phyloP scores from a whole-genome alignment of 2,329 filamentous ascomycete species.

The Xylariaceae sp. region DNA sequence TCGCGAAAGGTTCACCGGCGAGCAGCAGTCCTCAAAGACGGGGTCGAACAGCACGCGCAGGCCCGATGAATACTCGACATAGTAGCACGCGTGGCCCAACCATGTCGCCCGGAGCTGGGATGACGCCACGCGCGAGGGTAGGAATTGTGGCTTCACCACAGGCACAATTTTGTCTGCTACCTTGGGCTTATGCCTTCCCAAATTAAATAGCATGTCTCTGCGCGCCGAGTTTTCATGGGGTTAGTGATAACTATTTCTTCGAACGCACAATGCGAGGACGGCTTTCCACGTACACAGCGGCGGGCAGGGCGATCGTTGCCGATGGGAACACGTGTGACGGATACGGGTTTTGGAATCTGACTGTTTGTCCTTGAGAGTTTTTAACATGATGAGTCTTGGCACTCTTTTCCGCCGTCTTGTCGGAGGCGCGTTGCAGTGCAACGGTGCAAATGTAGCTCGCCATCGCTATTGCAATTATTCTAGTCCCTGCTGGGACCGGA shows the following conservation, averaged over 20 bases:
- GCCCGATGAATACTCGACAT: constrained; percentile 81
- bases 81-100: constrained; percentile 93
- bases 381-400: constrained; percentile 47
- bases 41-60: constrained; percentile 89
- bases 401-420: constrained; percentile 40
- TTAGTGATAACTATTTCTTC: neutral
- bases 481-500: constrained; percentile 20
- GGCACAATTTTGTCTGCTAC: constrained; percentile 55
- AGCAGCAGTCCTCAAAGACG: constrained; percentile 84
- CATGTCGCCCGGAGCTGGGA: constrained; percentile 75
- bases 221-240: neutral
- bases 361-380: constrained; percentile 36
- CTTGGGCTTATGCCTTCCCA: constrained; percentile 56
- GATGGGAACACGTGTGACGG: constrained; percentile 39
- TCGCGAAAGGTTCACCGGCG: constrained; percentile 65
- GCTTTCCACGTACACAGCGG: constrained; percentile 23
- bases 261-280: neutral
- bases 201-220: constrained; percentile 35
- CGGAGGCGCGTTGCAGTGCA: constrained; percentile 29
- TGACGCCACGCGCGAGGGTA: constrained; percentile 53
- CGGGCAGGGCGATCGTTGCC: constrained; percentile 7
- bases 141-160: constrained; percentile 64
- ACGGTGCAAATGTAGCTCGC: constrained; percentile 28
- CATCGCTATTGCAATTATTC: constrained; percentile 24
- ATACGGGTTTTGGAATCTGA: constrained; percentile 49